Evolutionary conservation across 148 eudicot genomes (phyloP).

Genomic region (Salicornia ramosissima): DNA sequence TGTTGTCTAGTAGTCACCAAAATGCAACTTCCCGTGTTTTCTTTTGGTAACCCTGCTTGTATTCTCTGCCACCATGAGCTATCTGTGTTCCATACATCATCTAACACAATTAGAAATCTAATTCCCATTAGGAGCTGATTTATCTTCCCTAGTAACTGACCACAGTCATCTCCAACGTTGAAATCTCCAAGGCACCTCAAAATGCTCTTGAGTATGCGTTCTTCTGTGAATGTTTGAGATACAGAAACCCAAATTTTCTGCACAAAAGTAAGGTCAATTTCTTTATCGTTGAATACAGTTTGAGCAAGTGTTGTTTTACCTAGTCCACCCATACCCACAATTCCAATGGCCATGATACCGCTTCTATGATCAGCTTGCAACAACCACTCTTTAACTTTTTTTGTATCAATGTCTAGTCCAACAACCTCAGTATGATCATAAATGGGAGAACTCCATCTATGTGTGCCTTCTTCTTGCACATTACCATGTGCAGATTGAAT

Average conservation of each 20-base stretch:
- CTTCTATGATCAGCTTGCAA: too few relatives aligned
- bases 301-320: conserved; percentile 55
- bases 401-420: conserved; percentile 45
- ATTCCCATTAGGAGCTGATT: conserved; percentile 43
- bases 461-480: conserved; percentile 23
- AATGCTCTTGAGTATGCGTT: conserved; percentile 43
- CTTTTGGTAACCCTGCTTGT: conserved; percentile 40
- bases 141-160: conserved; percentile 40
- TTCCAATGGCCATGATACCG: conserved; percentile 39
- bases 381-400: conserved; percentile 48
- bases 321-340: conserved; percentile 60
- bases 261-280: conserved; percentile 36
- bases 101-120: conserved; percentile 51
- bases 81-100: conserved; percentile 46
- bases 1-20: conserved; percentile 44
- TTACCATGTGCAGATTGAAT: conserved; percentile 18
- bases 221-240: conserved; percentile 45
- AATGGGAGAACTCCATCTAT: conserved; percentile 48
- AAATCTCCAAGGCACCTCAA: conserved; percentile 49
- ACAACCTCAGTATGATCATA: conserved; percentile 52
- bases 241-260: conserved; percentile 56
- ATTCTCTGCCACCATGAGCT: conserved; percentile 43
- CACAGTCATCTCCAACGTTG: conserved; percentile 37
- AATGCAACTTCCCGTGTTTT: conserved; percentile 40
- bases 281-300: conserved; percentile 42